These are phyloP conservation scores for Lodderomyces elongisporus DNA, from an alignment of 1,139 yeast species.

Conservation along the genomic window DNA sequence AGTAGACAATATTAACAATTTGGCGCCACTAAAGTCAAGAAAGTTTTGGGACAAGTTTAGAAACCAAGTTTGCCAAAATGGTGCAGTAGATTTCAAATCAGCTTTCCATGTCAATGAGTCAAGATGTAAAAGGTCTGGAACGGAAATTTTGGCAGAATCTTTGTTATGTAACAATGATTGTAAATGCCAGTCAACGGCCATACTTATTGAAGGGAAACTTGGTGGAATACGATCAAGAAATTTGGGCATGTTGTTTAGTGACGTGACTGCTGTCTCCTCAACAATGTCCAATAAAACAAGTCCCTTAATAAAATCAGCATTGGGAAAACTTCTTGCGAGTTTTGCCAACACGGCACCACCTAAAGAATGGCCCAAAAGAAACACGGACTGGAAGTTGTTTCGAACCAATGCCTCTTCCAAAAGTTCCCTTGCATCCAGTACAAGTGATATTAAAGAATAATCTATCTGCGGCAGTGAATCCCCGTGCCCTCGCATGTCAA, in stretches of 20 bases:
- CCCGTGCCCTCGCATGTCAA: constrained; percentile 88
- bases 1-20: constrained; percentile 79
- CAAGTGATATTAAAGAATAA: constrained; percentile 48
- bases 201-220: constrained; percentile 43
- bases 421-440: constrained; percentile 52
- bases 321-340: constrained; percentile 18
- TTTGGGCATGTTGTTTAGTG: constrained; percentile 60
- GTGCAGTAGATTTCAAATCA: constrained; percentile 54
- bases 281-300: constrained; percentile 83
- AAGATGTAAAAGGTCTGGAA: constrained; percentile 55
- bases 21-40: constrained; percentile 47
- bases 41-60: constrained; percentile 61
- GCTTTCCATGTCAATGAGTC: constrained; percentile 51
- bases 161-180: constrained; percentile 48
- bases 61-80: constrained; percentile 85
- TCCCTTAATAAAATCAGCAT: constrained; percentile 41
- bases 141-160: constrained; percentile 67
- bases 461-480: constrained; percentile 24
- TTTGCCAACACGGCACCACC: constrained; percentile 84
- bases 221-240: constrained; percentile 62
- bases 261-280: constrained; percentile 81
- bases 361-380: constrained; percentile 82
- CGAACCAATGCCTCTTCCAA: constrained; percentile 30
- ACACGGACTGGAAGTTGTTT: constrained; percentile 19
- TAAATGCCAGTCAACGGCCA: constrained; percentile 84